phyloP scores from a whole-genome alignment of 2,329 filamentous ascomycete genomes.

The Verticillium nubilum region DNA sequence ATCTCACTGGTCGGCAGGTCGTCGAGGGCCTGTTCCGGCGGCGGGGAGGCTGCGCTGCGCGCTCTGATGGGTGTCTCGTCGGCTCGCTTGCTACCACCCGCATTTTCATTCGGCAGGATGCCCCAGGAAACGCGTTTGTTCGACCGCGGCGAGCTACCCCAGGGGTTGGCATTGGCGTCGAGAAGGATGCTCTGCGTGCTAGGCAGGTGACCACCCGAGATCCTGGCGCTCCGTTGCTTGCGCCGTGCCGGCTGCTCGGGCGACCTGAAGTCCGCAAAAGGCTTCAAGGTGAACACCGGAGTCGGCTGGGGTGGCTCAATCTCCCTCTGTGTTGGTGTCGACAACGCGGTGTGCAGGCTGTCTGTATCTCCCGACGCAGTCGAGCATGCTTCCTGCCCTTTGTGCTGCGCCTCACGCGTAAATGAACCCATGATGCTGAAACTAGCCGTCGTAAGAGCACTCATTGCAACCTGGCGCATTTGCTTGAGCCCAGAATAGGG shows the following conservation, averaged over 20 bases:
- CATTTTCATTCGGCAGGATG: slow-evolving; percentile 15
- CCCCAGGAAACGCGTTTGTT: slow-evolving; percentile 32
- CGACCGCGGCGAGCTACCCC: slow-evolving; percentile 8
- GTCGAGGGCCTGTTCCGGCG: slow-evolving; percentile 29
- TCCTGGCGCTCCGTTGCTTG: slow-evolving; percentile 12
- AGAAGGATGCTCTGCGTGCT: slow-evolving; percentile 26
- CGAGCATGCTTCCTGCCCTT: background rate
- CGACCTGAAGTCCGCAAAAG: slow-evolving; percentile 47
- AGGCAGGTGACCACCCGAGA: slow-evolving; percentile 18
- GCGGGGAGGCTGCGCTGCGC: slow-evolving; percentile 33
- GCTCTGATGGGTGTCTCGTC: slow-evolving; percentile 1
- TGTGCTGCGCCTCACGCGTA: background rate
- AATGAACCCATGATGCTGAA: background rate
- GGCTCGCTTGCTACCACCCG: slow-evolving; percentile 1
- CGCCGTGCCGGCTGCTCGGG: slow-evolving; percentile 30
- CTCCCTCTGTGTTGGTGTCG: background rate
- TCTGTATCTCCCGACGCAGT: background rate
- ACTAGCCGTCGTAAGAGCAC: background rate
- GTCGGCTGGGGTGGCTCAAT: background rate
- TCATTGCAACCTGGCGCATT: background rate
- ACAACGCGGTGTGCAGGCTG: background rate
- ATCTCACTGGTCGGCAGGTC: slow-evolving; percentile 27
- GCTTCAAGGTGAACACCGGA: slow-evolving; percentile 36
- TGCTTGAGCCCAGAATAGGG: background rate
- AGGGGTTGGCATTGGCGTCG: background rate